Conservation (phyloP, 345 rosid species). For the Anastatica hierochuntica region DNA sequence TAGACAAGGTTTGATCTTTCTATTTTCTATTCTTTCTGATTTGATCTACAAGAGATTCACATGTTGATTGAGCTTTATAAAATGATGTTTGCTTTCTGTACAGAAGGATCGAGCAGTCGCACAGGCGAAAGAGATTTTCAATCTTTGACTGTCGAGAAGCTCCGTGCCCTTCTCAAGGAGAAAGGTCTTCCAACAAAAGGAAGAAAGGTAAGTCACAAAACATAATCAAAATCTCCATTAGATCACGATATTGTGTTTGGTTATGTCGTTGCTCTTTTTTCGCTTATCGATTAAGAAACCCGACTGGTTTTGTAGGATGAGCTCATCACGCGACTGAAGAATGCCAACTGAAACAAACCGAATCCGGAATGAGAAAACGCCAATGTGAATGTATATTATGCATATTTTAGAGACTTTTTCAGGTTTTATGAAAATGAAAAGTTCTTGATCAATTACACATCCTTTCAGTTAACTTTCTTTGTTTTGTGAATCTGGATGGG, state of each 20-base stretch:
- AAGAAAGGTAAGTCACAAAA: slow-evolving; percentile 51
- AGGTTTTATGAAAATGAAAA: neutral
- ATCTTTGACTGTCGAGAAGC: slow-evolving; percentile 77
- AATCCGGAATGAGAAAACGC: neutral
- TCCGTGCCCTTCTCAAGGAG: slow-evolving; percentile 74
- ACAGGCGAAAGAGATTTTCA: slow-evolving; percentile 52
- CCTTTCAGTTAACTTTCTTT: too few relatives aligned
- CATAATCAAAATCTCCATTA: neutral
- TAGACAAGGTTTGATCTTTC: slow-evolving; percentile 39
- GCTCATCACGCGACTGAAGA: slow-evolving; percentile 66
- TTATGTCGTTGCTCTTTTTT: neutral
- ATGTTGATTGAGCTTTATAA: neutral
- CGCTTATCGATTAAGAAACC: neutral
- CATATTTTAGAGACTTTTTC: neutral
- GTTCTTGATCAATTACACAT: slow-evolving; percentile 1
- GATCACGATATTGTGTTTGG: slow-evolving; percentile 1
- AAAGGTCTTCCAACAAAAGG: slow-evolving; percentile 65
- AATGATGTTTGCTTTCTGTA: neutral
- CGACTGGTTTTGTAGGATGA: slow-evolving; percentile 54
- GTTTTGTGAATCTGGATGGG: too few relatives aligned
- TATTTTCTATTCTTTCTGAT: neutral
- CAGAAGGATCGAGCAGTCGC: slow-evolving; percentile 61
- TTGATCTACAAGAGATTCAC: neutral
- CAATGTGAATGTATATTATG: slow-evolving; percentile 6
- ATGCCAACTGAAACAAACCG: slow-evolving; percentile 26